Base-by-base conservation (phyloP, 2,329 filamentous ascomycete species). In the Macrophomina phaseolina region DNA sequence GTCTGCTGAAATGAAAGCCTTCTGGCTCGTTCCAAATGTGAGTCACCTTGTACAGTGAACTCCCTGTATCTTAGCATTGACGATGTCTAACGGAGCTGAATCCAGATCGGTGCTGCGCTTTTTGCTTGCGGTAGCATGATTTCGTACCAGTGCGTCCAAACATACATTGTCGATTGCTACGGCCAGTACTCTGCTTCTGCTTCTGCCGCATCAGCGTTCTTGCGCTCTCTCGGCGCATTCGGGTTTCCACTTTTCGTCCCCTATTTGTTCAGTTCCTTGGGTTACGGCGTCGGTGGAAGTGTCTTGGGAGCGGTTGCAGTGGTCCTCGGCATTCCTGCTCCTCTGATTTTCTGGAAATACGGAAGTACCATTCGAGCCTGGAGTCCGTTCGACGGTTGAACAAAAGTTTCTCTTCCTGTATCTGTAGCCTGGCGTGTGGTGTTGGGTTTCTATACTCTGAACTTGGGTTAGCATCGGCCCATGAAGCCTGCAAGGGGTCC, bases 141-240 rank as follows among this genome's bases (percentile, higher is more conserved):
- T 4, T 74, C 75, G 1, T 79, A 81, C 64, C 77, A 85, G 65
- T 79, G 78, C 18, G 82, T 83, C 16, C 83, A 86, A 64, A 86
- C 86, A 61, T 85, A 85, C 72, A 85, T 84, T 69, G 84, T 85
- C 60, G 83, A 85, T 69, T 78, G 78, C 40, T 85, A 84, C 67
- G 81, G 83, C 67, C 78, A 79, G 70, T 84, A 83, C 68, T 82
- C 83, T 5, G 82, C 83, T 5, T 80, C 77, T 42, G 83, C 82
- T 0, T 84, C 84, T 60, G 83, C 83, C 3, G 83, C 82, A 4
- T 82, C 81, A 0, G 78, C 81, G 1, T 78, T 84, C 0, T 83
- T 84, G 64, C 72, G 83, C 23, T 80, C 77, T 56, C 49, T 85
- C 1, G 72, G 83, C 16, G 82, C 83, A 5, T 82, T 82, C 7